Evolutionary conservation across 805 yeast genomes (phyloP).

Genomic region (Candida andamanensis): DNA sequence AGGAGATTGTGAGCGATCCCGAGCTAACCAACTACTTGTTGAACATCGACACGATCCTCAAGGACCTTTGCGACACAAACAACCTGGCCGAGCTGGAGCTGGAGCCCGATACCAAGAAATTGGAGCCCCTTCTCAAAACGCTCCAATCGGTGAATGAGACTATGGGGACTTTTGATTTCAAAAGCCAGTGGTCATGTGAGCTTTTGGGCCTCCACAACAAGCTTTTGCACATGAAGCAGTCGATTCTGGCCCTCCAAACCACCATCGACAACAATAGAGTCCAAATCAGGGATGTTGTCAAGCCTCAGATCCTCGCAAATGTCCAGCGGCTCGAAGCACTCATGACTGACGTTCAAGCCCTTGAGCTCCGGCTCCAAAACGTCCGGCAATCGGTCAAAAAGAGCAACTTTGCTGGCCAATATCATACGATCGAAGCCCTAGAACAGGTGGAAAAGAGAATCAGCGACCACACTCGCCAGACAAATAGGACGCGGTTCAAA

Average conservation of each 20-base stretch:
- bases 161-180: neutral
- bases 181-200: neutral
- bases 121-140: slow-evolving; percentile 7
- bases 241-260: too few species aligned
- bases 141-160: slow-evolving; percentile 5
- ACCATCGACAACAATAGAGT: too few species aligned
- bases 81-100: neutral
- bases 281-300: too few species aligned
- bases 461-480: slow-evolving; percentile 19
- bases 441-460: slow-evolving; percentile 27
- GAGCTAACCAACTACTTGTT: slow-evolving; percentile 24
- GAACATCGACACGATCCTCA: slow-evolving; percentile 19
- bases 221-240: too few species aligned
- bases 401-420: too few species aligned
- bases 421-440: slow-evolving; percentile 24
- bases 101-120: neutral
- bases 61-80: slow-evolving; percentile 4
- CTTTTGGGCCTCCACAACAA: slow-evolving; percentile 1
- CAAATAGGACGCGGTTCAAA: slow-evolving; percentile 23
- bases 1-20: slow-evolving; percentile 6
- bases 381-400: too few species aligned
- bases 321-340: too few species aligned
- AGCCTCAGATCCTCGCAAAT: too few species aligned
- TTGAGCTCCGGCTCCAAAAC: too few species aligned
- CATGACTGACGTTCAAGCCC: too few species aligned